phyloP scores from a whole-genome alignment of 2,329 filamentous ascomycete genomes.

The Lasiodiplodia hormozganensis region DNA sequence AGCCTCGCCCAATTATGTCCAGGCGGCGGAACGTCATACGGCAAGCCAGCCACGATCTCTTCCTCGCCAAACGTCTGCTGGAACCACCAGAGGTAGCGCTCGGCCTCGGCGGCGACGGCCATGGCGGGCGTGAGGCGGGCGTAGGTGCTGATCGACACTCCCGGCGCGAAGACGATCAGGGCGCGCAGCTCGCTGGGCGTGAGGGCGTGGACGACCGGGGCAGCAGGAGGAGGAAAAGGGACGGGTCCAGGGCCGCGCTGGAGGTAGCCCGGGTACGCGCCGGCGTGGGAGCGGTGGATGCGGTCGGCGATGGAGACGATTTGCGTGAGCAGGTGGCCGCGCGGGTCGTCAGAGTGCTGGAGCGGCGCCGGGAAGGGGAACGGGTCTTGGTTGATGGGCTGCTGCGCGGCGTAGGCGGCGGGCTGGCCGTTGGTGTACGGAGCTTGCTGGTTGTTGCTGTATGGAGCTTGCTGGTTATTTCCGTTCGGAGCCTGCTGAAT shows the following conservation, averaged over 20 bases:
- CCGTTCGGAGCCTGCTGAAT: too few species aligned
- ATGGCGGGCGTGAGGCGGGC: neutral
- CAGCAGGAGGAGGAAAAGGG: neutral
- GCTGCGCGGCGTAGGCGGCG: too few species aligned
- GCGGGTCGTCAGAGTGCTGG: neutral
- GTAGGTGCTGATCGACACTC: neutral
- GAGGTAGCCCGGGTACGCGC: neutral
- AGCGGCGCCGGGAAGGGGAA: neutral
- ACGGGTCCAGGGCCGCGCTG: neutral
- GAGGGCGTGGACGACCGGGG: neutral
- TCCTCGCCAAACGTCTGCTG: neutral
- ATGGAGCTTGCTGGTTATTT: too few species aligned
- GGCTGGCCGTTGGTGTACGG: neutral
- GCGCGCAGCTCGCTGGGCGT: neutral
- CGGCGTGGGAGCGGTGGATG: neutral
- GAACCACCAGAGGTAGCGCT: neutral
- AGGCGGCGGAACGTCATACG: neutral
- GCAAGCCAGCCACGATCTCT: neutral
- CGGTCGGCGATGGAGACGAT: neutral
- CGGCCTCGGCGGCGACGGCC: neutral
- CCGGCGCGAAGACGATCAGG: neutral
- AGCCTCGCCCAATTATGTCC: neutral
- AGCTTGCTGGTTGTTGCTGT: too few species aligned
- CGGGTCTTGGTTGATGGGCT: too few species aligned
- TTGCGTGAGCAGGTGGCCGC: neutral